A percentile compares a stretch with the other conserved stretches of the same genome.
Evolutionary conservation across 768 basidiomycete genomes (phyloP).

Genomic region (Termitomyces sp.): DNA sequence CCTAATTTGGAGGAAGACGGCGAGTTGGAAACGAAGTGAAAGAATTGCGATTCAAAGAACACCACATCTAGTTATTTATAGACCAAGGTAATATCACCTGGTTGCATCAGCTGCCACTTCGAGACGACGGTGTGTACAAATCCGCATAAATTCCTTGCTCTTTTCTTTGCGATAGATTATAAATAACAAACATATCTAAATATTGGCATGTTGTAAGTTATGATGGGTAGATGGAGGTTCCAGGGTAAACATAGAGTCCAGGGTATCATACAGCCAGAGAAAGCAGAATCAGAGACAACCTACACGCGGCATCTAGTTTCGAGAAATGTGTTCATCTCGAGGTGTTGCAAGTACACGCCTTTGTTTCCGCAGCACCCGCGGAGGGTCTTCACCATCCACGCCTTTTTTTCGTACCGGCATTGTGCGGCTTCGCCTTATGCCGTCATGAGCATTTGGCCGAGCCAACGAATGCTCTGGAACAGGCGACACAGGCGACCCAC

Average conservation of each 20-base stretch:
- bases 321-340: constrained; percentile 11
- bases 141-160: background rate
- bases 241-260: constrained; percentile 20
- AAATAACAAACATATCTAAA: constrained; percentile 10
- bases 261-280: constrained; percentile 19
- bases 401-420: constrained; percentile 47
- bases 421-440: constrained; percentile 60
- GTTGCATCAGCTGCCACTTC: background rate
- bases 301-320: constrained; percentile 3
- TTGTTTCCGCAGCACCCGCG: constrained; percentile 49
- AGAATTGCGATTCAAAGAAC: too few relatives aligned
- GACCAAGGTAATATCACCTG: background rate
- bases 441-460: constrained; percentile 20
- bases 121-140: background rate
- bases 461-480: constrained; percentile 39
- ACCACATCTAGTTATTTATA: background rate
- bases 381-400: constrained; percentile 29
- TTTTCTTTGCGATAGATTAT: background rate
- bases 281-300: constrained; percentile 1
- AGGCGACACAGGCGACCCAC: constrained; percentile 51
- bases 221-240: constrained; percentile 1
- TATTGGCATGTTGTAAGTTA: constrained; percentile 10
- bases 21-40: background rate
- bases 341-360: constrained; percentile 39
- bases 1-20: background rate